Evolutionary conservation across 2,329 filamentous ascomycete species (phyloP).

Genomic region (Ophiocordyceps camponoti-leonardi): DNA sequence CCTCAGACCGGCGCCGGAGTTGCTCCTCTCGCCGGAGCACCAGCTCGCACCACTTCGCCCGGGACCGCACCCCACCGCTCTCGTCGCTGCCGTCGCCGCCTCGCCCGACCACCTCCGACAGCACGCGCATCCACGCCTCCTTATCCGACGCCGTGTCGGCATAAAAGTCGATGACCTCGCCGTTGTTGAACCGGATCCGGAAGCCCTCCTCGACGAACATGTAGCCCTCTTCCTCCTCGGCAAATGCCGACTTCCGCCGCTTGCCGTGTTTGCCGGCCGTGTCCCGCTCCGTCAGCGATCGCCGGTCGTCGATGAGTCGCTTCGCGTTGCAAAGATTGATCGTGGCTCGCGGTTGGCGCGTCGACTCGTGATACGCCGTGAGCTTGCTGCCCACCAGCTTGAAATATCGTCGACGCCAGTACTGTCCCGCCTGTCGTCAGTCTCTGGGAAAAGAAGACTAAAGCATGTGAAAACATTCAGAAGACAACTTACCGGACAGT

Average conservation of each 20-base stretch:
- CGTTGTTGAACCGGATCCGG: conserved; percentile 95
- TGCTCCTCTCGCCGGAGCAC: conserved; percentile 47
- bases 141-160: conserved; percentile 79
- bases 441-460: too few species aligned
- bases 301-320: conserved; percentile 85
- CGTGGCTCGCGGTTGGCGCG: conserved; percentile 83
- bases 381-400: conserved; percentile 80
- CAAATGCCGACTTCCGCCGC: conserved; percentile 85
- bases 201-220: conserved; percentile 99
- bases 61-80: conserved; percentile 20
- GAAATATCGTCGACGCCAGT: conserved; percentile 96
- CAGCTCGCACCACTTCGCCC: conserved; percentile 49
- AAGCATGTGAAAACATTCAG: not conserved
- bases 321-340: conserved; percentile 91
- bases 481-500: conserved; percentile 72
- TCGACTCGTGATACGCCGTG: conserved; percentile 91
- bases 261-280: conserved; percentile 59
- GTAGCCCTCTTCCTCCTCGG: conserved; percentile 96
- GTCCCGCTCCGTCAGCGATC: conserved; percentile 67
- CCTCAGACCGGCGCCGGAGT: conserved; percentile 35
- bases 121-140: conserved; percentile 84
- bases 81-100: conserved; percentile 31
- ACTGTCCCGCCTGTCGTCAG: conserved; percentile 31
- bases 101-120: conserved; percentile 53
- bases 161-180: conserved; percentile 97